Base-by-base conservation (phyloP, 805 yeast species). In the Pichia paraexigua region DNA sequence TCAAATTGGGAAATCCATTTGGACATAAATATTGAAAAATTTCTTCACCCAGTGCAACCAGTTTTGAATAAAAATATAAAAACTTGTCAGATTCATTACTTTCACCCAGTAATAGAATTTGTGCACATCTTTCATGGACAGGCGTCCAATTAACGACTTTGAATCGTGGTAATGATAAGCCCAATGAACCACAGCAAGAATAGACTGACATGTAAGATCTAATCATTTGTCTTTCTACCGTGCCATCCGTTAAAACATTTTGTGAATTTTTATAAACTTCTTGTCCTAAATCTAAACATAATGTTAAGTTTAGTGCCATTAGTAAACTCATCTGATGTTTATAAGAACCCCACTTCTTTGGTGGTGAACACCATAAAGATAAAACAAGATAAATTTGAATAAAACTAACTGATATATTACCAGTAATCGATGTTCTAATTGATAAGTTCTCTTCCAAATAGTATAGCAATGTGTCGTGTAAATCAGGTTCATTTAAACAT, bases 321-420 rank as follows among this genome's bases (percentile, higher is more conserved):
- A 78, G 58, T 25, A 77, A 59, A 56, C 74, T 72, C 62, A 78
- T 68, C 58, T 77, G 82, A 59, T 75, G 78, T 53, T 74, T 76
- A 62, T 72, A 78, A 22, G 79, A 75, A 13, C 80, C 80, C 68
- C 76, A 70, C 56, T 70, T 71, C 37, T 70, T 66, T 8, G 82
- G 79, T 1, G 82, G 82, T 4, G 77, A 67, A 47, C 76, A 73
- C 83, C 83, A 78, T 8, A 75, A 57, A 7, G 80, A 75, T 12
- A 77, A 59, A 1, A 75, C 67, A 50, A 76, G 57, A 54, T 75
- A 76, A 1, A 72, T 65, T 48, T 71, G 73, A 22, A 78, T 71
- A 45, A 73, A 58, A 53, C 66, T 69, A 44, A 66, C 69, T 3
- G 75, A 64, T 47, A 77, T 70, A 49, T 71, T 75, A 24, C 75